phyloP scores from a whole-genome alignment of 2,329 filamentous ascomycete genomes.

The Venturia nashicola region DNA sequence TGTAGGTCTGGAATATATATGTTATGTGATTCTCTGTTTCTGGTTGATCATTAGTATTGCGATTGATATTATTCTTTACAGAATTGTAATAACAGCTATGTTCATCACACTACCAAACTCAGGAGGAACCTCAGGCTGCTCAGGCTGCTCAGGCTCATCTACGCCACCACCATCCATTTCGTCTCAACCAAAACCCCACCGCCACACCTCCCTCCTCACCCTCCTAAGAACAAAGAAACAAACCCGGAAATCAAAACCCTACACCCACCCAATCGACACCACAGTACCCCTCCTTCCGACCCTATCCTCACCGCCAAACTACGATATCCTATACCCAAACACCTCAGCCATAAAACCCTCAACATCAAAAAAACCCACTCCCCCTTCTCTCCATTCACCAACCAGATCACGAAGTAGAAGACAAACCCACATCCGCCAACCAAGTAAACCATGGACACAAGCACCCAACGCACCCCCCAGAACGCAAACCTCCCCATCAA shows the following conservation, averaged over 20 bases:
- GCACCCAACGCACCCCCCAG: not conserved
- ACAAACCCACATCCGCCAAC: not conserved
- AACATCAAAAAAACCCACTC: not conserved
- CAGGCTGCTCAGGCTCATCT: not conserved
- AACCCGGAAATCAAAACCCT: not conserved
- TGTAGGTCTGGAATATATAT: not conserved
- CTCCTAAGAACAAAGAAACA: not conserved
- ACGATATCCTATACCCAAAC: not conserved
- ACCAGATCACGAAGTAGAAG: not conserved
- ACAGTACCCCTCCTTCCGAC: not conserved
- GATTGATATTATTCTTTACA: too few species aligned
- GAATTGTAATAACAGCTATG: not conserved
- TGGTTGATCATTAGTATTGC: not conserved
- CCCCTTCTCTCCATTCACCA: not conserved
- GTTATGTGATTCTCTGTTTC: not conserved
- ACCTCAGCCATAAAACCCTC: not conserved
- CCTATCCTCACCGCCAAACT: not conserved
- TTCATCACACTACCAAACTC: not conserved
- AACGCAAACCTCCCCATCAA: too few species aligned
- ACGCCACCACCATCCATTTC: not conserved
- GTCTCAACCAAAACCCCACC: not conserved
- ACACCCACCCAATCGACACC: not conserved
- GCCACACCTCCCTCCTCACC: not conserved
- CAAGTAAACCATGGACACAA: not conserved
- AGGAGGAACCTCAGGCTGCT: too few species aligned